Evolutionary conservation across 805 yeast species (phyloP), one percentile per base, ranked within the genome.

Genomic region (Saccharomycopsis microspora): DNA sequence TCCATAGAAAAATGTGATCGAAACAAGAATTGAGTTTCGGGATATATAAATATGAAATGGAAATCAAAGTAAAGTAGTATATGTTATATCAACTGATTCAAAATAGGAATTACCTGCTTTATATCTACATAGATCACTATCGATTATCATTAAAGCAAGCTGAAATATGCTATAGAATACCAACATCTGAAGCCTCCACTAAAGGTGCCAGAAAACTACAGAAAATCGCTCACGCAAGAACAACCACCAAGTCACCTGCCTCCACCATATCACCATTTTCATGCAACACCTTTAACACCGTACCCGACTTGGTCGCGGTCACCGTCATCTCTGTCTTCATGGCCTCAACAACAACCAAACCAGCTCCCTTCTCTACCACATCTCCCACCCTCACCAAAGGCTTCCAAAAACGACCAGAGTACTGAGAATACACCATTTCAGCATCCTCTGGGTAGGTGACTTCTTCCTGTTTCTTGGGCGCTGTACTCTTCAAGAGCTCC

Each of bases 271-370:
- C 96, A 59, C 97, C 97, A 60, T 87, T 86, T 47, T 73, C 71
- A 63, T 87, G 96, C 49, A 78, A 64, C 41, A 86, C 69, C 66
- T 84, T 83, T 43, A 75, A 60, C 28, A 86, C 89, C 59, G 76
- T 82, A 58, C 95, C 95, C 28, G 70, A 68, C 48, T 60, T 69
- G 1, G 95, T 74, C 27, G 97, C 78, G 47, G 65, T 70, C 35
- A 90, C 95, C 44, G 78, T 75, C 97, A 90, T 90, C 66, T 90
- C 98, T 0, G 97, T 93, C 72, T 90, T 90, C 98, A 90, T 90
- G 47, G 98, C 97, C 65, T 90, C 98, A 46, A 90, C 85, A 38
- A 93, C 87, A 55, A 90, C 75, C 52, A 90, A 70, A 4, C 87
- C 87, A 57, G 86, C 90, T 34, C 89, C 94, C 42, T 67, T 73